These are phyloP conservation scores for Apiotrichum sp. DNA, from an alignment of 1,284 basidiomycete genomes.

Conservation along the genomic window DNA sequence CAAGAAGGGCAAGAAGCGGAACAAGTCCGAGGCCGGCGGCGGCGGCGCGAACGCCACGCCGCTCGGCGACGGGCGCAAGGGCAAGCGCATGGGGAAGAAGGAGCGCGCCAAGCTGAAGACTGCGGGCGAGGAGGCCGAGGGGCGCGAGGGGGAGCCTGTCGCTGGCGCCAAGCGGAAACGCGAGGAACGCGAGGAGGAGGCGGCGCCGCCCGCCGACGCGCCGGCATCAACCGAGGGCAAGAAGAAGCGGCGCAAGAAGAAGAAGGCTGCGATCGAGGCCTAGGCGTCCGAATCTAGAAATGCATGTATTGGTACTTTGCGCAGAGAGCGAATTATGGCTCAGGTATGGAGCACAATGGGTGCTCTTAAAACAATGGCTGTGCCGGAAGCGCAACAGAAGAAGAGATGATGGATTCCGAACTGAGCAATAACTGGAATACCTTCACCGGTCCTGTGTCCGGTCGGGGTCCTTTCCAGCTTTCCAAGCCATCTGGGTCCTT, in stretches of 20 bases:
- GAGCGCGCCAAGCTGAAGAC: conserved; percentile 37
- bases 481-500: too few species aligned
- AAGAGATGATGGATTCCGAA: too few species aligned
- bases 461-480: too few species aligned
- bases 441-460: too few species aligned
- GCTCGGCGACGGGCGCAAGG: conserved; percentile 14
- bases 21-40: background rate
- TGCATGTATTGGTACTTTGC: too few species aligned
- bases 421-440: too few species aligned
- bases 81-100: conserved; percentile 49
- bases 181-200: background rate
- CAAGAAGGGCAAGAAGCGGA: conserved; percentile 3
- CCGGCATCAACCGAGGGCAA: conserved; percentile 10
- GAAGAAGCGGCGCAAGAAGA: conserved; percentile 21
- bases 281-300: too few species aligned
- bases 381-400: too few species aligned
- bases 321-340: too few species aligned
- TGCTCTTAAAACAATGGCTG: too few species aligned
- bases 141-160: conserved; percentile 2
- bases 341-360: too few species aligned
- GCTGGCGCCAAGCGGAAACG: conserved; percentile 13
- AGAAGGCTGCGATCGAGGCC: conserved; percentile 2
- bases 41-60: conserved; percentile 13
- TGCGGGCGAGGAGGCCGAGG: conserved; percentile 3
- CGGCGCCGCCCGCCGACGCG: background rate